Base-by-base conservation (phyloP, 805 yeast species). In the Candida koratica region DNA sequence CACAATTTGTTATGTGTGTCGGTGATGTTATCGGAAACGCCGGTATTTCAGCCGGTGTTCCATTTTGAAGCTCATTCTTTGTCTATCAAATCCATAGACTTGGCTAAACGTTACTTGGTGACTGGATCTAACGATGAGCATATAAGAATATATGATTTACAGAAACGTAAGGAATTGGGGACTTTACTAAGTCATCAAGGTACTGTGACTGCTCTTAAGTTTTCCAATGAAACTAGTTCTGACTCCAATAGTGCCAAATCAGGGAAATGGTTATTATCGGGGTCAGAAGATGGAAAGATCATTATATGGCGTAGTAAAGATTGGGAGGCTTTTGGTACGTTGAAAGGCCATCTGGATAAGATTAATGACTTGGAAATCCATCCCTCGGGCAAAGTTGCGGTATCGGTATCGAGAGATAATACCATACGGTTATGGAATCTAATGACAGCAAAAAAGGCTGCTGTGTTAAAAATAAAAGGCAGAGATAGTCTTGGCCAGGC, bases 111-210 rank as follows among this genome's bases (percentile, higher is more conserved):
- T 52, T 88, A 87, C 54, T 65, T 93, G 27, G 97, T 88, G 3
- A 84, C 95, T 3, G 98, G 97, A 4, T 81, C 95, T 4, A 90
- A 90, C 55, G 98, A 93, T 56, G 97, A 93, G 58, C 95, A 86
- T 55, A 88, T 93, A 41, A 79, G 95, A 49, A 84, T 93, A 12
- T 93, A 93, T 56, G 98, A 93, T 63, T 67, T 93, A 43, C 96
- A 88, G 52, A 87, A 85, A 55, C 76, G 98, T 53, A 87, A 87
- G 51, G 98, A 93, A 58, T 69, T 93, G 40, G 98, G 98, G 8
- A 86, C 94, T 1, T 62, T 93, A 38, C 64, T 90, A 52, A 84
- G 86, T 33, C 98, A 93, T 53, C 79, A 81, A 46, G 98, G 98
- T 2, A 80, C 95, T 4, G 77, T 93, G 34, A 84, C 96, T 0